phyloP scores from a whole-genome alignment of 2,329 filamentous ascomycete genomes.

The Zymoseptoria ardabiliae region DNA sequence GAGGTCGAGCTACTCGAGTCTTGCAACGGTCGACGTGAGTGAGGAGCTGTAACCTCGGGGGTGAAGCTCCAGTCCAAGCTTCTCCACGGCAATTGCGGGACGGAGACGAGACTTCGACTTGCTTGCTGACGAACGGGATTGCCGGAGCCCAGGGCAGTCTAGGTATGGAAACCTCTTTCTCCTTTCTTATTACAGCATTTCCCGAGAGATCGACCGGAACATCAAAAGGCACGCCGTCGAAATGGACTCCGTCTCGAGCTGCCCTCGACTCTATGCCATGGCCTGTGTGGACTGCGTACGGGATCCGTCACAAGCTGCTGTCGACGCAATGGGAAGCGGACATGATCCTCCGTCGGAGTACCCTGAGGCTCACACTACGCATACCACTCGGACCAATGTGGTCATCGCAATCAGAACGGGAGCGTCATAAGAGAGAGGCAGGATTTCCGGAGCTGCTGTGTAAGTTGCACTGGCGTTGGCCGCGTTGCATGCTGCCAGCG shows the following conservation, averaged over 20 bases:
- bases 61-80: background rate
- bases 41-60: no score
- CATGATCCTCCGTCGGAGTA: background rate
- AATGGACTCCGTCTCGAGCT: background rate
- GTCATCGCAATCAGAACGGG: no score
- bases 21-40: background rate
- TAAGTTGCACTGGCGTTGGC: background rate
- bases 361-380: no score
- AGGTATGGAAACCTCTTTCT: no score
- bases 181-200: background rate
- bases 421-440: background rate
- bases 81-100: background rate
- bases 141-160: no score
- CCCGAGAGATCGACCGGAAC: background rate
- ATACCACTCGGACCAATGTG: no score
- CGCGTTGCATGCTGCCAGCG: background rate
- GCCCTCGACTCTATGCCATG: background rate
- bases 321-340: background rate
- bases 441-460: background rate
- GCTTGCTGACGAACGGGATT: no score
- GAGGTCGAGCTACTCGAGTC: background rate
- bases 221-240: background rate
- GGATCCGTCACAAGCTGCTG: background rate
- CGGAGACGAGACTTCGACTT: background rate
- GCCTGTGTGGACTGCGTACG: background rate